Base-by-base conservation (phyloP, 208 protist genomes). In the Strigomonas galati region DNA sequence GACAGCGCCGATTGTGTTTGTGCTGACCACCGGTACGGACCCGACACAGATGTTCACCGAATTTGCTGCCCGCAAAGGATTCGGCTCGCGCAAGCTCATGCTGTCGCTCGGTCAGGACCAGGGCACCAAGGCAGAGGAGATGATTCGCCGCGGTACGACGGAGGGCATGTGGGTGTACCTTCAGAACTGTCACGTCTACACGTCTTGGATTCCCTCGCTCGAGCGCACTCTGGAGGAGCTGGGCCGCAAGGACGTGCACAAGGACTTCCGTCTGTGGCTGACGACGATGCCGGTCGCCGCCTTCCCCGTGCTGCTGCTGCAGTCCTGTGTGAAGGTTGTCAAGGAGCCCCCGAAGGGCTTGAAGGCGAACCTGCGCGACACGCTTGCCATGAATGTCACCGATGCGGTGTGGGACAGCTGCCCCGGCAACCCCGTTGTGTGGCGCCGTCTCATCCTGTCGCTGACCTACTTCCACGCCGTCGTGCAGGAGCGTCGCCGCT, bases 321-420 rank as follows among this genome's bases (percentile, higher is more conserved):
- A 98, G 76, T 92, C 86, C 46, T 92, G 95, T 69, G 85, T 98
- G 67, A 99, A 98, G 81, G 79, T 99, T 56, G 96, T 98, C 26
- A 98, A 98, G 77, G 98, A 99, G 76, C 95, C 98, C 10, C 98
- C 98, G 27, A 96, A 95, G 68, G 97, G 97, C 35, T 63, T 99
- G 27, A 97, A 97, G 74, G 91, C 92, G 19, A 98, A 98, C 77
- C 83, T 99, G 63, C 82, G 85, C 31, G 83, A 95, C 56, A 89
- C 85, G 28, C 93, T 97, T 74, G 53, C 78, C 14, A 67, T 72
- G 21, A 75, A 86, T 19, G 73, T 95, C 52, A 87, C 77, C 10
- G 74, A 80, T 27, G 84, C 93, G 19, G 52, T 94, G 46, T 97
- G 90, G 84, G 79, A 98, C 57, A 82, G 81, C 66, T 79, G 72